Evolutionary conservation across 257 asterid species (phyloP), one percentile per base, ranked within the genome.

Genomic region (Primulina eburnea): DNA sequence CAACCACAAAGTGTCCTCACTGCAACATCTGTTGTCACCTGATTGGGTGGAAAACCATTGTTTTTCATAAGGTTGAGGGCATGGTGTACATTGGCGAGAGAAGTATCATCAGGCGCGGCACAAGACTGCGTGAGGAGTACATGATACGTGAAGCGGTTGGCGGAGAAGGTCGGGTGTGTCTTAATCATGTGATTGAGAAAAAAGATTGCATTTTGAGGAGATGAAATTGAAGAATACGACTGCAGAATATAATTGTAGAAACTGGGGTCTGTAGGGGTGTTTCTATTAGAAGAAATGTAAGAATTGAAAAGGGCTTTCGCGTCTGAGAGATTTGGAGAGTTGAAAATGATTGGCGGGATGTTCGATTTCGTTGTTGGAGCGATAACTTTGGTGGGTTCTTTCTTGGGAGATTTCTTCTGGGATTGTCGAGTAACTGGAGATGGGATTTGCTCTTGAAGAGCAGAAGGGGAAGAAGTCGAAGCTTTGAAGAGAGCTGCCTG

Each of bases 161-260:
- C 97, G 71, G 83, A 83, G 71, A 93, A 93, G 0, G 92, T 37
- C 0, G 97, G 97, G 84, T 86, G 88, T 55, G 78, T 73, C 76
- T 90, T 92, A 50, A 83, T 71, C 92, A 92, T 87, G 82, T 92
- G 95, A 62, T 87, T 87, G 47, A 90, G 92, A 75, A 90, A 88
- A 43, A 82, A 73, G 73, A 92, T 80, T 4, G 98, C 87, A 78
- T 92, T 96, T 76, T 90, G 97, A 75, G 84, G 79, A 1, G 90
- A 71, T 0, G 96, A 85, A 71, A 83, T 71, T 10, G 82, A 56
- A 58, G 96, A 79, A 79, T 84, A 92, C 4, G 97, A 90, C 75
- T 88, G 85, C 5, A 92, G 76, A 38, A 90, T 76, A 21, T 87
- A 80, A 72, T 86, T 90, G 43, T 71, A 90, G 82, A 86, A 81